Conservation (phyloP, 202 grass and related monocot genomes). For the Cymbopogon flexuosus region DNA sequence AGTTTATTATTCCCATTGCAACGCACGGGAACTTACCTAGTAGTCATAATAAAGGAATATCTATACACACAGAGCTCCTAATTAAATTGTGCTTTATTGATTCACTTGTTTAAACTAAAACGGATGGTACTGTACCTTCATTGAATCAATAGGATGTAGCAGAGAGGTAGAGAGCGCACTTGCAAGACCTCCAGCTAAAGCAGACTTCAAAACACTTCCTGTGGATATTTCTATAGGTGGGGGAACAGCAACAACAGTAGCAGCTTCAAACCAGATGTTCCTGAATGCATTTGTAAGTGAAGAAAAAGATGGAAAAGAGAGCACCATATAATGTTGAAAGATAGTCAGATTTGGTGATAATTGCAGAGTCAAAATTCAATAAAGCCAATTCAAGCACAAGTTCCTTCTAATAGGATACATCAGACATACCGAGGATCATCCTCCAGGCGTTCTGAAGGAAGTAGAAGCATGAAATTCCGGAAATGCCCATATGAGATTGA, state of each 20-base stretch:
- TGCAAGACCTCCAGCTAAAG: slow-evolving; percentile 96
- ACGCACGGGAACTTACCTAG: too few relatives aligned
- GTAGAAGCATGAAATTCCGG: slow-evolving; percentile 96
- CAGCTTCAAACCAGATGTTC: slow-evolving; percentile 98
- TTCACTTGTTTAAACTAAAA: slow-evolving; percentile 15
- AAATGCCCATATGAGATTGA: slow-evolving; percentile 97
- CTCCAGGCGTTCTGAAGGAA: slow-evolving; percentile 93
- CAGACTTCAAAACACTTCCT: slow-evolving; percentile 84
- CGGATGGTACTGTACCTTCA: slow-evolving; percentile 59
- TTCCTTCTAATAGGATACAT: neutral
- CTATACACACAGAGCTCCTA: neutral
- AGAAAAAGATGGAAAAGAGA: slow-evolving; percentile 13
- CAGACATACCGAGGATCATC: slow-evolving; percentile 85
- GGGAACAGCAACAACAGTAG: slow-evolving; percentile 77
- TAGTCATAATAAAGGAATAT: neutral
- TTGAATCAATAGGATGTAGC: slow-evolving; percentile 90
- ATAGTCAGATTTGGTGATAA: neutral
- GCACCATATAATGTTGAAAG: neutral
- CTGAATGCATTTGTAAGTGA: slow-evolving; percentile 41
- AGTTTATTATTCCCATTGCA: too few relatives aligned
- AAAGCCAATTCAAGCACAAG: neutral
- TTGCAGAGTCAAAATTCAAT: neutral
- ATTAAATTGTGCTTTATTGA: neutral
- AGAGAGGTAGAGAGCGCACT: slow-evolving; percentile 90
- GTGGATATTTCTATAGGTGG: slow-evolving; percentile 89